Evolutionary conservation across 2,329 filamentous ascomycete species (phyloP).

Genomic region (Canariomyces notabilis): DNA sequence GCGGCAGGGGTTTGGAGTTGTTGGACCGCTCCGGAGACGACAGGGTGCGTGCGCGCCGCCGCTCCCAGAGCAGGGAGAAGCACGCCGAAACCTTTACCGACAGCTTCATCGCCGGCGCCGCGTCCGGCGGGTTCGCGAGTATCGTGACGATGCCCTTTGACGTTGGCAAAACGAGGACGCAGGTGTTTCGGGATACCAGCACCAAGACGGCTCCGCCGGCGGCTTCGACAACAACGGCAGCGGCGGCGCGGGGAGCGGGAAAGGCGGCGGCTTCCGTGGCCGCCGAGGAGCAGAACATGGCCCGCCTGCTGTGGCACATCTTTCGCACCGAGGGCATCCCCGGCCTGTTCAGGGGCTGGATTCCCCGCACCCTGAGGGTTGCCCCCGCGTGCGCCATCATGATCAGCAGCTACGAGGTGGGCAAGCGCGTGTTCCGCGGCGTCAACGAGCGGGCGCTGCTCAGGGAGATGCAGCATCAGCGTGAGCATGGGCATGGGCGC

Average conservation of each 20-base stretch:
- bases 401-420: constrained; percentile 97
- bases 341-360: constrained; percentile 88
- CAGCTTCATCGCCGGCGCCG: constrained; percentile 80
- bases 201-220: not conserved
- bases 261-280: constrained; percentile 30
- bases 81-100: constrained; percentile 76
- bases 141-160: constrained; percentile 93
- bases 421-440: constrained; percentile 77
- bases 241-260: constrained; percentile 32
- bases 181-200: constrained; percentile 64
- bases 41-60: constrained; percentile 39
- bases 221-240: constrained; percentile 26
- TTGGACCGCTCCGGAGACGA: too few relatives aligned
- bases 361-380: constrained; percentile 86
- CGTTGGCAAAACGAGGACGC: constrained; percentile 92
- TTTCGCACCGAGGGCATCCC: constrained; percentile 75
- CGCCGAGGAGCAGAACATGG: constrained; percentile 75
- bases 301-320: constrained; percentile 82
- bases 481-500: not conserved
- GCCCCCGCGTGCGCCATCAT: constrained; percentile 97
- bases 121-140: constrained; percentile 78
- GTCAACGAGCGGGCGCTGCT: constrained; percentile 55
- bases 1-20: constrained; percentile 35
- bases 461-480: constrained; percentile 21
- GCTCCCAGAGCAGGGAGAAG: constrained; percentile 61